Conservation (phyloP, 2,329 filamentous ascomycete genomes). For the Xylaria sp. region DNA sequence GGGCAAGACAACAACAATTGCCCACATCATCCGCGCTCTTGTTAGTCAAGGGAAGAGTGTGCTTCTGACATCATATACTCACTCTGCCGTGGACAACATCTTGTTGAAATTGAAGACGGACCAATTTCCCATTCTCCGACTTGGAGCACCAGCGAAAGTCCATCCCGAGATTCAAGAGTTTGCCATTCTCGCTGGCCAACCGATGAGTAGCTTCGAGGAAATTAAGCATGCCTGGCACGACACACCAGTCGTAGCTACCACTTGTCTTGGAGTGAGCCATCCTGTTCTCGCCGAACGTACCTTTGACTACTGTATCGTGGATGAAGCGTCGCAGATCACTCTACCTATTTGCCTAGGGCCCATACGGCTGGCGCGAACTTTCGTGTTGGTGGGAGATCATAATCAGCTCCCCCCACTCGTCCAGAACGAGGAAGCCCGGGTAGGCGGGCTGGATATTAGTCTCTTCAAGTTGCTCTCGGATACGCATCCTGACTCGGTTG, state of each 20-base stretch:
- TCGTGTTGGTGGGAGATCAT: constrained; percentile 95
- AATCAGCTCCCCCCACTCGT: constrained; percentile 95
- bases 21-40: constrained; percentile 91
- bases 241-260: constrained; percentile 89
- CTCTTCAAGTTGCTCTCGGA: constrained; percentile 95
- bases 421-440: constrained; percentile 84
- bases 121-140: constrained; percentile 78
- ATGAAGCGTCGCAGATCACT: constrained; percentile 97
- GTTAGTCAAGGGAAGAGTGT: constrained; percentile 91
- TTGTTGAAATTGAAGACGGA: constrained; percentile 86
- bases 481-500: constrained; percentile 82
- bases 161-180: constrained; percentile 88
- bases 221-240: constrained; percentile 83
- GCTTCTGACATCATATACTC: constrained; percentile 91
- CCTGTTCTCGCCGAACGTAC: constrained; percentile 83
- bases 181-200: constrained; percentile 75
- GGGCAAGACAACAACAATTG: constrained; percentile 97
- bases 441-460: constrained; percentile 87
- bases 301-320: constrained; percentile 98
- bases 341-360: constrained; percentile 92
- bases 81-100: constrained; percentile 98
- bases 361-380: constrained; percentile 88
- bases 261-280: constrained; percentile 91
- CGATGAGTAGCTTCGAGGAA: constrained; percentile 79
- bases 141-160: constrained; percentile 84